Evolutionary conservation across 208 protist species (phyloP).

Genomic region (Crithidia acanthocephali): DNA sequence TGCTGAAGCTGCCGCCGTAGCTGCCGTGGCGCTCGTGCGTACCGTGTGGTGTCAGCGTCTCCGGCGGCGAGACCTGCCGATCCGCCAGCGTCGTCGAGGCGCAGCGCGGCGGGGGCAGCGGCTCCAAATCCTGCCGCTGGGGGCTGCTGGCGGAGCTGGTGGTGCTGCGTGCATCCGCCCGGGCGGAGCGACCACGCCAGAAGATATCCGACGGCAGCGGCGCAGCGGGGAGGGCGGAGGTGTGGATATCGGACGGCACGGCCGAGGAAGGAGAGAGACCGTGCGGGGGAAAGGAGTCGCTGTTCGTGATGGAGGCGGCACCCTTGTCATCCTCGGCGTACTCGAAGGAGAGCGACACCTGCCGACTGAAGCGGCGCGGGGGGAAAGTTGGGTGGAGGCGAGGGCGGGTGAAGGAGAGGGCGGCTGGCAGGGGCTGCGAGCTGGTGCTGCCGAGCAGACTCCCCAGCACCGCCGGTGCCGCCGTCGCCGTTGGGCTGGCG

Average conservation of each 20-base stretch:
- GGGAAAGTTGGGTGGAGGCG: not conserved
- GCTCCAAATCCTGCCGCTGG: slow-evolving; percentile 16
- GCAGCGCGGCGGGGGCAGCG: slow-evolving; percentile 2
- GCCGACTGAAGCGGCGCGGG: slow-evolving; percentile 6
- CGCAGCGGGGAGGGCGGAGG: not conserved
- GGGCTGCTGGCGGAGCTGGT: slow-evolving; percentile 4
- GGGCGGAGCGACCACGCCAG: not conserved
- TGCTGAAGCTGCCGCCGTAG: not conserved
- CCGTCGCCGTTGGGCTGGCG: no score
- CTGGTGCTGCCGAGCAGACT: not conserved
- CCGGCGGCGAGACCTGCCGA: not conserved
- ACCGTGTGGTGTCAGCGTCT: not conserved
- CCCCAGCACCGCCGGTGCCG: no score
- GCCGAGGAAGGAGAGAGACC: slow-evolving; percentile 13
- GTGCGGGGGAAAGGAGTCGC: slow-evolving; percentile 10
- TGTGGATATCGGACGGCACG: slow-evolving; percentile 4
- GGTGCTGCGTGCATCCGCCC: not conserved
- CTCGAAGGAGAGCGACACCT: slow-evolving; percentile 10
- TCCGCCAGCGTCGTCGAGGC: not conserved
- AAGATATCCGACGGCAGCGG: not conserved
- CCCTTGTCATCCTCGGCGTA: slow-evolving; percentile 13
- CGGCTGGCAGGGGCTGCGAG: not conserved
- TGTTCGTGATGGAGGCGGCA: not conserved
- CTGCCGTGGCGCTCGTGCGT: not conserved
- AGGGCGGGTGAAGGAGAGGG: slow-evolving; percentile 1